Evolutionary conservation across 148 eudicot genomes (phyloP), one percentile per base, ranked within the genome.

Genomic region (Rhododendron simsii): DNA sequence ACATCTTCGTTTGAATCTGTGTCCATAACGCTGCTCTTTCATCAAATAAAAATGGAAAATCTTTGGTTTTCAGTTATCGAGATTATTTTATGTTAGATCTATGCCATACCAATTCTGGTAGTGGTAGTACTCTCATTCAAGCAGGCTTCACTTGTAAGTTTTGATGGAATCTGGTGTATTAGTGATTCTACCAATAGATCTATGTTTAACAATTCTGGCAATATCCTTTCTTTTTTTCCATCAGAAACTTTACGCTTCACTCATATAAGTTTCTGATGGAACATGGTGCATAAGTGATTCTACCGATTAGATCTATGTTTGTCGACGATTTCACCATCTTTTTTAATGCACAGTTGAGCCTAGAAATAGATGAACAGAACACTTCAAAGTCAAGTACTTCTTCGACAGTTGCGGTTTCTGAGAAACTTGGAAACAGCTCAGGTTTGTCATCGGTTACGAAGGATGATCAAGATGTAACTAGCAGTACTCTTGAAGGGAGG

Each of bases 341-440:
- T 3, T 20, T 65, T 75, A 33, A 83, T 53, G 7, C 0, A 37
- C 86, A 91, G 93, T 28, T 91, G 74, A 85, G 92, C 89, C 26
- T 87, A 57, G 90, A 87, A 7, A 86, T 90, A 88, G 89, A 87
- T 45, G 91, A 90, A 85, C 89, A 81, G 69, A 87, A 89, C 88
- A 87, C 90, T 18, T 90, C 92, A 26, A 83, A 85, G 84, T 91
- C 93, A 5, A 90, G 75, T 69, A 69, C 89, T 63, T 89, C 92
- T 51, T 91, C 91, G 4, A 83, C 88, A 33, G 78, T 87, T 84
- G 85, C 65, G 47, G 73, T 50, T 86, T 59, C 85, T 61, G 85
- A 86, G 12, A 85, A 84, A 82, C 44, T 79, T 3, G 83, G 71
- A 7, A 48, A 84, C 18, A 80, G 77, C 78, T 84, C 87, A n/a